phyloP scores from a whole-genome alignment of 1,139 yeast genomes.

The Keqinozyma sinolaborantium region DNA sequence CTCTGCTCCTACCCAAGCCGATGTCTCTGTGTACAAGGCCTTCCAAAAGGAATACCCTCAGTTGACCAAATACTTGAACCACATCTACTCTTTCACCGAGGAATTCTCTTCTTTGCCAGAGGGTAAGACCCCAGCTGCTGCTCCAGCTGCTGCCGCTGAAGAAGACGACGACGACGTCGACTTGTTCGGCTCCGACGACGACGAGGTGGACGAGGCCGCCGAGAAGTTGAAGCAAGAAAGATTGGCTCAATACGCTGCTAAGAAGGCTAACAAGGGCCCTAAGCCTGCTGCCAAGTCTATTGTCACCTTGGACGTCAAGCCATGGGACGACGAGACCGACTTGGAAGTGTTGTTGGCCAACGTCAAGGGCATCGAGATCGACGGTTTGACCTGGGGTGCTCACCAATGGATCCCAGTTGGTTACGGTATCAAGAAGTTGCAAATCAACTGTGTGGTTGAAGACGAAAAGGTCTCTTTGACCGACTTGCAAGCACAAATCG shows the following conservation, averaged over 20 bases:
- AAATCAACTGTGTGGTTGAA: slow-evolving; percentile 97
- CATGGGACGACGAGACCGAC: slow-evolving; percentile 99
- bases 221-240: slow-evolving; percentile 96
- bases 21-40: slow-evolving; percentile 90
- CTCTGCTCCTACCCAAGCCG: slow-evolving; percentile 89
- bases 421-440: slow-evolving; percentile 99
- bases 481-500: slow-evolving; percentile 79
- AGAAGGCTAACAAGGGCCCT: slow-evolving; percentile 96
- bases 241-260: slow-evolving; percentile 95
- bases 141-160: slow-evolving; percentile 60
- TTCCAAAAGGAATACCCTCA: slow-evolving; percentile 92
- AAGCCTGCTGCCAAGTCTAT: slow-evolving; percentile 98
- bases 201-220: slow-evolving; percentile 93
- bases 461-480: slow-evolving; percentile 93
- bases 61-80: slow-evolving; percentile 98
- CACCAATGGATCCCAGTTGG: slow-evolving; percentile 95
- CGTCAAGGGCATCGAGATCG: slow-evolving; percentile 80
- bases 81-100: slow-evolving; percentile 87
- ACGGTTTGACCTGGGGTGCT: slow-evolving; percentile 99
- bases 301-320: slow-evolving; percentile 96
- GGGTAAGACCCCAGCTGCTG: slow-evolving; percentile 57
- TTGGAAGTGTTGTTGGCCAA: slow-evolving; percentile 81
- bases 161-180: slow-evolving; percentile 92
- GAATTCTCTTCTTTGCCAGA: slow-evolving; percentile 85
- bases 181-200: slow-evolving; percentile 92